Base-by-base conservation (phyloP, 2,329 filamentous ascomycete genomes). In the Emmonsia crescens region DNA sequence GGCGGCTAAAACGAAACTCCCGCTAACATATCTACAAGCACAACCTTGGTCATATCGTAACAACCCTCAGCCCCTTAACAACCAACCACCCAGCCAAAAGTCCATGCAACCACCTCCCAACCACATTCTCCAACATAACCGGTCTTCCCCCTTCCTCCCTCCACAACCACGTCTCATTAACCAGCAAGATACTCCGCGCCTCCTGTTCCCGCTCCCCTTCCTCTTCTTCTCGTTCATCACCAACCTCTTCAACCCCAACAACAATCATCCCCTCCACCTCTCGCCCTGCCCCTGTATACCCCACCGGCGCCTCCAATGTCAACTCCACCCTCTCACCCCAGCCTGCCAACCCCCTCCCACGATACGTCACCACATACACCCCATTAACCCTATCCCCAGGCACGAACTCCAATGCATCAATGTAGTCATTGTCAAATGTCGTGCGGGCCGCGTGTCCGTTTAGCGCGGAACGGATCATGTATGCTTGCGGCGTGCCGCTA, bases 301-400 rank as follows among this genome's bases (percentile, higher is more conserved):
- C 60, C 38, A 19, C 58, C 16, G 60, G 62, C 29, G 58, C 36
- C 44, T 54, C 52, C 38, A 60, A 57, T 10, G 57, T 61, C 1
- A 61, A 44, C 9, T 57, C 64, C n/a, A 61, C 46, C 58, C 59
- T 19, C 61, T 42, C 33, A 44, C 51, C 55, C 54, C 62, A 19
- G 3, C 36, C 38, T 36, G 38, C 55, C 6, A 24, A 3, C 36
- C 42, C 56, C 33, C 60, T 33, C 38, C 49, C 56, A 49, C 24
- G 27, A 68, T 56, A 56, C 31, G 12, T 36, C 40, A 56, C 54
- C n/a, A 36, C 38, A 24, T 56, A 56, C 24, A 40, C 31, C 19
- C 54, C 54, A 38, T 56, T 56, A 27, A 56, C 54, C 31, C 31
- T 12, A 24, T 56, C 54, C 2, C 54, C 54, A 56, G 31, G n/a